A percentile compares a stretch with the other conserved stretches of the same genome.
Evolutionary conservation across 2,329 filamentous ascomycete species (phyloP).

Genomic region (Macrophomina tecta): DNA sequence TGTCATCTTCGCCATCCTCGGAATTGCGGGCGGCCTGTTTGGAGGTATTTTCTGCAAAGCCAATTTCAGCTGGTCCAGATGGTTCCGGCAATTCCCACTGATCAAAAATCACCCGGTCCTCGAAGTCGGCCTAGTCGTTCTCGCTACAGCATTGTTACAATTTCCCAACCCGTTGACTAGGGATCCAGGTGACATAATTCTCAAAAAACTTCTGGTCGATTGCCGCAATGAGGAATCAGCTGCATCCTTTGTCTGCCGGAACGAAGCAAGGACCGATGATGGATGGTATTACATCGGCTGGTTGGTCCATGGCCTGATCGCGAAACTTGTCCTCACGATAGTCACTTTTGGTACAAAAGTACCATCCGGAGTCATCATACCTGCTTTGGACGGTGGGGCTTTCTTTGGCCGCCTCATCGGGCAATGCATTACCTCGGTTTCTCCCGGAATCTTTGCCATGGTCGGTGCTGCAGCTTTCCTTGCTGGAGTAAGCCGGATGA

Average conservation of each 20-base stretch:
- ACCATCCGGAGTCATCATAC: constrained; percentile 66
- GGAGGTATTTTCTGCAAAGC: constrained; percentile 65
- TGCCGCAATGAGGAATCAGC: constrained; percentile 49
- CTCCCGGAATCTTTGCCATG: constrained; percentile 67
- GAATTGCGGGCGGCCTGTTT: constrained; percentile 63
- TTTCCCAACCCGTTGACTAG: constrained; percentile 62
- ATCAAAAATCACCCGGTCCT: constrained; percentile 64
- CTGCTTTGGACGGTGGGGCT: constrained; percentile 63
- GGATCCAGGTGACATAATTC: constrained; percentile 62
- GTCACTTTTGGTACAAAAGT: constrained; percentile 67
- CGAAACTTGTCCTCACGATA: constrained; percentile 62
- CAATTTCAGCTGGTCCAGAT: constrained; percentile 63
- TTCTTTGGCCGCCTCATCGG: constrained; percentile 63
- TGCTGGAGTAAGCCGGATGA: constrained; percentile 65
- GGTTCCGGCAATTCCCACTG: constrained; percentile 58
- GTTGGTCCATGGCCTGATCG: constrained; percentile 59
- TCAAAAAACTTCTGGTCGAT: constrained; percentile 64
- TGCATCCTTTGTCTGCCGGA: constrained; percentile 57
- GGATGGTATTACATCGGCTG: constrained; percentile 56
- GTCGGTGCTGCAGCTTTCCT: constrained; percentile 65
- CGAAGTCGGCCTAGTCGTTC: constrained; percentile 61
- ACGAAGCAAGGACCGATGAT: constrained; percentile 47
- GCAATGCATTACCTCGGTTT: constrained; percentile 52
- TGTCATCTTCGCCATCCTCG: constrained; percentile 62
- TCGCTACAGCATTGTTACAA: constrained; percentile 61